These are phyloP conservation scores for Paramecium primaurelia DNA, from an alignment of 73 alveolate genomes.

Conservation along the genomic window DNA sequence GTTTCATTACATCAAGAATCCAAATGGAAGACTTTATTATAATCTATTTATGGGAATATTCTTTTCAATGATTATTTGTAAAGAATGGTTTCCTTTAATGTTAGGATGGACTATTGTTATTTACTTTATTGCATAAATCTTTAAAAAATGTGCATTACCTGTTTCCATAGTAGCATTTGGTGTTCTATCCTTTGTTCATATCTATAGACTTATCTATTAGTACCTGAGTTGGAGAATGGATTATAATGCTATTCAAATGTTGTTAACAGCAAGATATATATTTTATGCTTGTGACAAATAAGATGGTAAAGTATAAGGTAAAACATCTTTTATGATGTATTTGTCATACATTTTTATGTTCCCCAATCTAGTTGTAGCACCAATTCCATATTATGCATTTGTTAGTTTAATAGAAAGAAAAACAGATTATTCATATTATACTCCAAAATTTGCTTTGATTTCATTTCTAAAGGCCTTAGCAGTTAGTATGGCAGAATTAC, in stretches of 20 bases:
- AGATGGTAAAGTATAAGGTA: background rate
- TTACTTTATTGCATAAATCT: background rate
- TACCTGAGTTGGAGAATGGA: slow-evolving; percentile 12
- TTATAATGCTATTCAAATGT: slow-evolving; percentile 21
- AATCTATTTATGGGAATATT: background rate
- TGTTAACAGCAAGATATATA: slow-evolving; percentile 12
- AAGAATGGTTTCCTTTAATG: background rate
- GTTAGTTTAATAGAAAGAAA: background rate
- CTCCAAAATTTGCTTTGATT: background rate
- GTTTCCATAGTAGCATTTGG: background rate
- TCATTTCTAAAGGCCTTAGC: background rate
- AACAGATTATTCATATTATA: background rate
- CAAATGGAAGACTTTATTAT: background rate
- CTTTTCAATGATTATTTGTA: background rate
- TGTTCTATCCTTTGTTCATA: background rate
- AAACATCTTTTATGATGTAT: background rate
- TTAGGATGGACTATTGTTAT: background rate
- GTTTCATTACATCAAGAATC: background rate
- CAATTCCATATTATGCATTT: background rate
- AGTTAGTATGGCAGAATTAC: background rate
- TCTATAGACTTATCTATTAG: background rate
- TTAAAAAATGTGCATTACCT: background rate
- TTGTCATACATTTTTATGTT: slow-evolving; percentile 37
- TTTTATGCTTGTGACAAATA: background rate
- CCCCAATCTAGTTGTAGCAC: slow-evolving; percentile 11